Evolutionary conservation across 345 rosid genomes (phyloP).

Genomic region (Mangifera indica): DNA sequence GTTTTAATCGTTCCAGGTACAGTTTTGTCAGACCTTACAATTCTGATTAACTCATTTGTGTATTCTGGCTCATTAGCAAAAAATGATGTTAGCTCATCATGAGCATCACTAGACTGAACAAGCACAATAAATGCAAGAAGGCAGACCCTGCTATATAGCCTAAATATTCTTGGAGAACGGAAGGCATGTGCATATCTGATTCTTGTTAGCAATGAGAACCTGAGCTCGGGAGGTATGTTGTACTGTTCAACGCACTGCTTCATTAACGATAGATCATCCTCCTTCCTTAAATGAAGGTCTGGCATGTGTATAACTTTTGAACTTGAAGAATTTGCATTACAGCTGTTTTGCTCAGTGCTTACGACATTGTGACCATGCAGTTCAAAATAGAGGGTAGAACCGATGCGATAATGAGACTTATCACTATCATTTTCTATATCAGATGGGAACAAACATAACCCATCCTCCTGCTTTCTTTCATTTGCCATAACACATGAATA

Average conservation of each 20-base stretch:
- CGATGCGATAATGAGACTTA: conserved; percentile 66
- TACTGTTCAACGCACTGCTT: conserved; percentile 76
- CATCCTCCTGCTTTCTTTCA: conserved; percentile 82
- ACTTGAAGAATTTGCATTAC: conserved; percentile 34
- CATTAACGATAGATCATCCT: conserved; percentile 78
- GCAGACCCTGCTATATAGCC: conserved; percentile 88
- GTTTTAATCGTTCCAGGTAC: conserved; percentile 83
- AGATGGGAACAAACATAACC: conserved; percentile 79
- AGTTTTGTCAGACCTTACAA: conserved; percentile 82
- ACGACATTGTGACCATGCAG: conserved; percentile 59
- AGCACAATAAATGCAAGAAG: conserved; percentile 92
- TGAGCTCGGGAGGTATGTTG: conserved; percentile 70
- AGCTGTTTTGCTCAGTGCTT: conserved; percentile 35
- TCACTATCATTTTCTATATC: conserved; percentile 55
- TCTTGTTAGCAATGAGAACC: conserved; percentile 84
- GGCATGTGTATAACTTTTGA: conserved; percentile 67
- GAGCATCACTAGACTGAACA: conserved; percentile 92
- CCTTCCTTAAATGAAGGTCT: conserved; percentile 77
- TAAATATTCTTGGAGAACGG: conserved; percentile 77
- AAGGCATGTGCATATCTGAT: conserved; percentile 92
- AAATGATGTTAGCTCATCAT: conserved; percentile 81
- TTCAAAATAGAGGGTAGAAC: conserved; percentile 87
- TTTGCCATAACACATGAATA: conserved; percentile 87
- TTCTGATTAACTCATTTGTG: conserved; percentile 89
- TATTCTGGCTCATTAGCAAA: conserved; percentile 96